Conservation (phyloP, 495 filamentous ascomycete genomes). For the Talaromyces stipitatus region DNA sequence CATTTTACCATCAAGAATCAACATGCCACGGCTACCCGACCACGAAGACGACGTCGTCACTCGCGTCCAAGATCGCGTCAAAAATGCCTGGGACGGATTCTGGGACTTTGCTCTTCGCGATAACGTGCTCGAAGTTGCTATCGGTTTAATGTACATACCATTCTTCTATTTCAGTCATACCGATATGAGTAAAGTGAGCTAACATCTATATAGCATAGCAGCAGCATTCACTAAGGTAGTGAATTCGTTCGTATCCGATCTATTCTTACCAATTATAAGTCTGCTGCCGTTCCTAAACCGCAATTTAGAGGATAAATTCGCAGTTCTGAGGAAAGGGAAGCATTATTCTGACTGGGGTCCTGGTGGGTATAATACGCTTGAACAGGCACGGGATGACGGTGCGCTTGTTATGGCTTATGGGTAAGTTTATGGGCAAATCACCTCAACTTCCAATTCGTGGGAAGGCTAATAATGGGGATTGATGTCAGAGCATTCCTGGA, state of each 20-base stretch:
- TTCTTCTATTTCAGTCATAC: neutral
- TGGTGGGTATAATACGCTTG: slow-evolving; percentile 54
- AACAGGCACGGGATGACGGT: slow-evolving; percentile 53
- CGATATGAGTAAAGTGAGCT: neutral
- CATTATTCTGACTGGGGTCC: slow-evolving; percentile 22
- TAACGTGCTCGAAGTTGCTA: slow-evolving; percentile 59
- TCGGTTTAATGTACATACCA: slow-evolving; percentile 49
- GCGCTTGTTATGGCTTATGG: slow-evolving; percentile 58
- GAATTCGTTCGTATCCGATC: slow-evolving; percentile 57
- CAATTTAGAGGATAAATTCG: slow-evolving; percentile 62
- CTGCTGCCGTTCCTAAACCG: slow-evolving; percentile 52
- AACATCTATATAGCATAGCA: slow-evolving; percentile 36
- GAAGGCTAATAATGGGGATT: neutral
- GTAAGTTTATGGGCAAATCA: too few relatives aligned
- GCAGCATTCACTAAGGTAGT: slow-evolving; percentile 57
- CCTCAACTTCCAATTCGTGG: neutral
- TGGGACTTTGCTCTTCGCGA: slow-evolving; percentile 55
- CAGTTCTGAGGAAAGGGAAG: slow-evolving; percentile 45
- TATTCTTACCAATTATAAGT: slow-evolving; percentile 54
- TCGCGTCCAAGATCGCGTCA: slow-evolving; percentile 10
- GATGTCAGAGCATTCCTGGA: slow-evolving; percentile 48
- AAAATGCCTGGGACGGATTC: slow-evolving; percentile 44
- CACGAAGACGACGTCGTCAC: slow-evolving; percentile 2
- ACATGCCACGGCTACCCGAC: neutral
- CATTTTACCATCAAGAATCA: neutral